Evolutionary conservation across 164 flowering plant species (phyloP).

Genomic region (Aristolochia californica): DNA sequence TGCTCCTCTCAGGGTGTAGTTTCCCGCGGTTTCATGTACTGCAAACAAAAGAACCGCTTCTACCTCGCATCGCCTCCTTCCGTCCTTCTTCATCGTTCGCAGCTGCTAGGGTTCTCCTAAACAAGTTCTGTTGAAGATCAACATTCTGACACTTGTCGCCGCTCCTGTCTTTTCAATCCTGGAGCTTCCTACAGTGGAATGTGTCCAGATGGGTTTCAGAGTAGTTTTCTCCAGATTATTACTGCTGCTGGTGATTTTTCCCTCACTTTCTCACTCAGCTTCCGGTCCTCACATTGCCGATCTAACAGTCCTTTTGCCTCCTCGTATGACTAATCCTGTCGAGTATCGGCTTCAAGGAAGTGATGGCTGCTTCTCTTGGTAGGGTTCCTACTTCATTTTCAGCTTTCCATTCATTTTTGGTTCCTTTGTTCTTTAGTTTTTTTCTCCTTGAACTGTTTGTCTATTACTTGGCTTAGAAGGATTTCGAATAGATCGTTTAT

Average conservation of each 20-base stretch:
- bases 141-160: not conserved
- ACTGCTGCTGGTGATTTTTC: not conserved
- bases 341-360: slow-evolving; percentile 80
- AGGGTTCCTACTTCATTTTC: not conserved
- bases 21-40: not conserved
- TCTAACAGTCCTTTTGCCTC: slow-evolving; percentile 81
- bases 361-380: slow-evolving; percentile 97
- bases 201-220: not conserved
- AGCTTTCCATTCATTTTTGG: not conserved
- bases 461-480: not conserved
- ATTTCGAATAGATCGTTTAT: not conserved
- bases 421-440: not conserved
- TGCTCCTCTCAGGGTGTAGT: not conserved
- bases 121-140: not conserved
- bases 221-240: not conserved
- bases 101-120: not conserved
- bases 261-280: slow-evolving; percentile 2
- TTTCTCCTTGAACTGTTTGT: not conserved
- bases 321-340: slow-evolving; percentile 77
- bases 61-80: too few species aligned
- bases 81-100: too few species aligned
- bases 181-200: not conserved
- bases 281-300: slow-evolving; percentile 91
- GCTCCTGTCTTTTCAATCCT: not conserved
- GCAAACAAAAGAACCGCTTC: too few species aligned